Evolutionary conservation across 371 early-diverging fungal species (phyloP), one percentile per base, ranked within the genome.

Genomic region (Globomyces sp.): DNA sequence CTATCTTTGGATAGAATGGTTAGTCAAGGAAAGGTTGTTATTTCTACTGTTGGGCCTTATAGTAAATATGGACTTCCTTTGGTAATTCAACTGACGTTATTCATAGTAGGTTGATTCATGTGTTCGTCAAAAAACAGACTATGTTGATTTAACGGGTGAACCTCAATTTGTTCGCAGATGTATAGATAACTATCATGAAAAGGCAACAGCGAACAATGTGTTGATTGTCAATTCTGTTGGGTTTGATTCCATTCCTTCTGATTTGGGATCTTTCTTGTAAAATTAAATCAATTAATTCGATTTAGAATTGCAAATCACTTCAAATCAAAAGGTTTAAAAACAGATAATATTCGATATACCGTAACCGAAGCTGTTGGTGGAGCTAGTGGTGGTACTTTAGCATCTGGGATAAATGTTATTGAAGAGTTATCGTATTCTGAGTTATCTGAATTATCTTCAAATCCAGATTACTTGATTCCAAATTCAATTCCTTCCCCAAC

Each of bases 111-210:
- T 96, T 4, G 88, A 88, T 24, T 86, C 94, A 1, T 94, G 95
- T 66, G 86, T 96, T 41, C 78, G 86, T 10, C 82, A 85, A 34
- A 77, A 76, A 4, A 92, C 95, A 0, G 89, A 98, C 73, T 98
- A 98, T 66, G 81, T 94, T 37, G 98, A 98, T 70, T 89, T 89
- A 9, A 92, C 94, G 11, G 97, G 95, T 39, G 96, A 96, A 72
- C 75, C 91, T 13, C 72, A 73, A 3, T 93, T 92, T 81, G 84
- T 91, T 6, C 79, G 84, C 57, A 62, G 82, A 1, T 85, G 91
- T 64, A 85, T 89, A 66, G 77, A 85, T 51, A 76, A 83, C 60
- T 89, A 88, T 69, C 81, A 90, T 64, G 80, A 89, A 1, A 66
- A 83, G 58, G 95, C 96, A 0, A 67, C 73, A 44, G 75, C 76